Evolutionary conservation across 371 early-diverging fungal genomes (phyloP).

Genomic region (Lichtheimia corymbifera): DNA sequence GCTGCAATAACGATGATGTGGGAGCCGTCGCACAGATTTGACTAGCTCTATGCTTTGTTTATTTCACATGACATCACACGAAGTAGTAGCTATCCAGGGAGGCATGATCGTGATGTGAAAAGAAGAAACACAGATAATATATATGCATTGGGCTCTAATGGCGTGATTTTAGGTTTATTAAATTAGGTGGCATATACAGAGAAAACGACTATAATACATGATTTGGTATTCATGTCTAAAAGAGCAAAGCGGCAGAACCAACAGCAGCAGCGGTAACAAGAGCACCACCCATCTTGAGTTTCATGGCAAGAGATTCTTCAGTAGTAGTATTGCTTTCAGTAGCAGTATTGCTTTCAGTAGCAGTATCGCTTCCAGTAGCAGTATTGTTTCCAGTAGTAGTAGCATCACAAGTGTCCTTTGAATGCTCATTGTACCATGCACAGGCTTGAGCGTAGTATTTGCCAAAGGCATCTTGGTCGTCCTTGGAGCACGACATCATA

Average conservation of each 20-base stretch:
- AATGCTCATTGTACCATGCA: constrained; percentile 31
- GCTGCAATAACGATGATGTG: too few species aligned
- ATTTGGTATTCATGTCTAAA: background rate
- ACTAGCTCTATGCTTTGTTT: too few species aligned
- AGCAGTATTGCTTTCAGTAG: background rate
- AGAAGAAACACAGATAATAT: too few species aligned
- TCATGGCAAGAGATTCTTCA: constrained; percentile 5
- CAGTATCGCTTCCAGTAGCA: background rate
- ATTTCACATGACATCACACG: too few species aligned
- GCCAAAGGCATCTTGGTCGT: constrained; percentile 26
- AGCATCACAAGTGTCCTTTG: constrained; percentile 17
- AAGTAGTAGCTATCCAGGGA: too few species aligned
- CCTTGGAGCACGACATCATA: constrained; percentile 27
- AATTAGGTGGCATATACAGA: too few species aligned
- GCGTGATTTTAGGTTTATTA: too few species aligned
- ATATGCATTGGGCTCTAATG: too few species aligned
- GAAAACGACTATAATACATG: too few species aligned
- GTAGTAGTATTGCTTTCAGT: background rate
- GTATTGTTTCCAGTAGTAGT: background rate
- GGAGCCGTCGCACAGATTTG: too few species aligned
- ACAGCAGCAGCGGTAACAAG: constrained; percentile 6
- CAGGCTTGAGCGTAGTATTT: constrained; percentile 19
- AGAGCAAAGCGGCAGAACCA: constrained; percentile 9
- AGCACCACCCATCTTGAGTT: constrained; percentile 1
- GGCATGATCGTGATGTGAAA: too few species aligned